phyloP scores from a whole-genome alignment of 495 filamentous ascomycete genomes.

The Penicillium turbatum region DNA sequence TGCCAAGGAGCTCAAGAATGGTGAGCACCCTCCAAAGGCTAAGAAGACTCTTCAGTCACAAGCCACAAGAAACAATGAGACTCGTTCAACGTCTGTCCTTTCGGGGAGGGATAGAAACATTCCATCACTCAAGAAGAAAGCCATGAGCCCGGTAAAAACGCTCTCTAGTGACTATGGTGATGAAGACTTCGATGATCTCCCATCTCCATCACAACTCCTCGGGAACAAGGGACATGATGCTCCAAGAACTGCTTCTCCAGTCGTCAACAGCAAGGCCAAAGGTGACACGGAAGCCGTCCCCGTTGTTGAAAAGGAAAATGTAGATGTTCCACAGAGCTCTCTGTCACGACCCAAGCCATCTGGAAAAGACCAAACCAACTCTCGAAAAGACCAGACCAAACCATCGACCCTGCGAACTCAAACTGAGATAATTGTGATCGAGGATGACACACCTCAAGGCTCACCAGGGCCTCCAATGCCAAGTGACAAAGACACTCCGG shows the following conservation, averaged over 20 bases:
- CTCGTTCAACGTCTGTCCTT: background rate
- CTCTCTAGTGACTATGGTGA: conserved; percentile 35
- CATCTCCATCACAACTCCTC: conserved; percentile 34
- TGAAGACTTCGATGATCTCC: conserved; percentile 38
- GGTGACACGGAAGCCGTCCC: background rate
- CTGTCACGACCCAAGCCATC: background rate
- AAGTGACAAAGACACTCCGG: background rate
- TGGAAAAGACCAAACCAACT: background rate
- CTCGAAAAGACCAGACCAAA: background rate
- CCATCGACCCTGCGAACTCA: background rate
- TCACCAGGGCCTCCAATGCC: background rate
- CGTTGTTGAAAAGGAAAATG: background rate
- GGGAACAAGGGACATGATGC: background rate
- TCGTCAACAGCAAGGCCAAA: background rate
- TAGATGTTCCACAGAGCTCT: background rate
- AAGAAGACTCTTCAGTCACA: background rate
- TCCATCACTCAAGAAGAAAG: background rate
- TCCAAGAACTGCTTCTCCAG: background rate
- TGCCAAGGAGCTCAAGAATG: background rate
- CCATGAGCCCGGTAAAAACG: background rate
- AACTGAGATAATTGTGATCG: conserved; percentile 5
- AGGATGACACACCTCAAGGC: background rate
- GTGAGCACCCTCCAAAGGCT: background rate
- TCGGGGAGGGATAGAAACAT: background rate
- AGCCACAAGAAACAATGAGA: background rate